Percentiles rank a stretch among this genome's conserved stretches.
These are phyloP conservation scores for Suillus hirtellus DNA, from an alignment of 768 basidiomycete species.

Conservation along the genomic window DNA sequence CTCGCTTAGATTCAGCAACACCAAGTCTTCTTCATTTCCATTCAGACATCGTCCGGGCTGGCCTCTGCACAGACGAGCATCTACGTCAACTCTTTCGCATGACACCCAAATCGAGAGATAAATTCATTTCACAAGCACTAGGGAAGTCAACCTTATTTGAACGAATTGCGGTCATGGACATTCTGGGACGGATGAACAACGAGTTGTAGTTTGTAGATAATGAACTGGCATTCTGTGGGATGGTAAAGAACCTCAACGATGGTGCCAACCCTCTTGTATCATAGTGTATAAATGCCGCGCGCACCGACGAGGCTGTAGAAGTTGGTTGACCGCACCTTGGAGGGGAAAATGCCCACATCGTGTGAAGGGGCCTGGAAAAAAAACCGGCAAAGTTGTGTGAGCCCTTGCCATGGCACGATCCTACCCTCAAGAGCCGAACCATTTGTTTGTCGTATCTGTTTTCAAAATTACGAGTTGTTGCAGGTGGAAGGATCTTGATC, in stretches of 20 bases:
- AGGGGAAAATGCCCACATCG: conserved; percentile 31
- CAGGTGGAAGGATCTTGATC: not conserved
- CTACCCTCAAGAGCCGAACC: not conserved
- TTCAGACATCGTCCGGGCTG: not conserved
- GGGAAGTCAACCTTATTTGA: not conserved
- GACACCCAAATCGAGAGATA: not conserved
- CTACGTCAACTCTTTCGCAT: not conserved
- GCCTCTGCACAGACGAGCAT: not conserved
- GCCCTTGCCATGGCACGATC: not conserved
- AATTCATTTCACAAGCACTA: not conserved
- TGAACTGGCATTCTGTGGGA: conserved; percentile 9
- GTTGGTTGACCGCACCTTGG: conserved; percentile 35
- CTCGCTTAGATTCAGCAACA: conserved; percentile 1
- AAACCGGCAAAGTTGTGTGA: not conserved
- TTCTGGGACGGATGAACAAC: not conserved
- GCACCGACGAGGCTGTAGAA: conserved; percentile 23
- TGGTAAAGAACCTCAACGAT: conserved; percentile 34
- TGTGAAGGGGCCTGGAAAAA: conserved; percentile 34
- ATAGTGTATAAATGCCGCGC: conserved; percentile 31
- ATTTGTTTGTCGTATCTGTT: not conserved
- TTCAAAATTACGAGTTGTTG: not conserved
- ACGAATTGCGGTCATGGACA: not conserved
- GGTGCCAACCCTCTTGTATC: conserved; percentile 35
- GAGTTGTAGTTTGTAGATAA: not conserved
- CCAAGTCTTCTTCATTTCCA: conserved; percentile 4